Conservation (phyloP, 2,329 filamentous ascomycete genomes). For the Fonsecaea multimorphosa region DNA sequence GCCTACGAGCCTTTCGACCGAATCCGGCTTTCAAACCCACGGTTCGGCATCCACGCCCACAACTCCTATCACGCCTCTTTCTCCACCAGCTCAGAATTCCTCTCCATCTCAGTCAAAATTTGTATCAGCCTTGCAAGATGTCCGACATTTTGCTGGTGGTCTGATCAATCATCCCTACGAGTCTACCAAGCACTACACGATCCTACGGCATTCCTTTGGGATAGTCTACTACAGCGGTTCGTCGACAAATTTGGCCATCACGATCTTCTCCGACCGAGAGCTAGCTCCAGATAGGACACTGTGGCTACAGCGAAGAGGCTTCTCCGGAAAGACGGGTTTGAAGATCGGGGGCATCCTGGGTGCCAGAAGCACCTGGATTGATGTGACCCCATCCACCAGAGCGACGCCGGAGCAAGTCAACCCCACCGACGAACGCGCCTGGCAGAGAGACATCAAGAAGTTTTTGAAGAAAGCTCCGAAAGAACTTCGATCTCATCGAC, state of each 20-base stretch:
- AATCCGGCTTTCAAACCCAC: constrained; percentile 9
- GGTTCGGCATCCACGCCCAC: constrained; percentile 12
- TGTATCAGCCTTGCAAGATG: constrained; percentile 56
- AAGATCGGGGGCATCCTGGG: constrained; percentile 67
- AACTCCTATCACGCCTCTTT: constrained; percentile 16
- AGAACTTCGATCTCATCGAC: constrained; percentile 56
- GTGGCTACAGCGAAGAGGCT: constrained; percentile 73
- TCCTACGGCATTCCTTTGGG: constrained; percentile 69
- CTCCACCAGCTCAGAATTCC: constrained; percentile 10
- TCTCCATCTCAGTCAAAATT: constrained; percentile 30
- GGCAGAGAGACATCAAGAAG: constrained; percentile 71
- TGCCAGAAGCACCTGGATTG: constrained; percentile 66
- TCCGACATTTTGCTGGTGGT: constrained; percentile 69
- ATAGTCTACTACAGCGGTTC: constrained; percentile 71
- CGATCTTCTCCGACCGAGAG: constrained; percentile 65
- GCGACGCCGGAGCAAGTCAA: constrained; percentile 58
- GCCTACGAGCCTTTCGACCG: constrained; percentile 26
- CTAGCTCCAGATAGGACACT: constrained; percentile 65
- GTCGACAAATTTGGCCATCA: constrained; percentile 67
- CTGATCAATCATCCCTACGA: constrained; percentile 68
- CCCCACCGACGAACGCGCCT: constrained; percentile 66
- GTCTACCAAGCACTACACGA: constrained; percentile 69
- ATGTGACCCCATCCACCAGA: constrained; percentile 67
- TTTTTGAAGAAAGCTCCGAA: constrained; percentile 63
- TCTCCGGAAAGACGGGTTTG: constrained; percentile 72